Percentiles rank a stretch among this genome's conserved stretches.
These are phyloP conservation scores for Leccinum angustisporum DNA, from an alignment of 1,284 basidiomycete species.

Conservation along the genomic window DNA sequence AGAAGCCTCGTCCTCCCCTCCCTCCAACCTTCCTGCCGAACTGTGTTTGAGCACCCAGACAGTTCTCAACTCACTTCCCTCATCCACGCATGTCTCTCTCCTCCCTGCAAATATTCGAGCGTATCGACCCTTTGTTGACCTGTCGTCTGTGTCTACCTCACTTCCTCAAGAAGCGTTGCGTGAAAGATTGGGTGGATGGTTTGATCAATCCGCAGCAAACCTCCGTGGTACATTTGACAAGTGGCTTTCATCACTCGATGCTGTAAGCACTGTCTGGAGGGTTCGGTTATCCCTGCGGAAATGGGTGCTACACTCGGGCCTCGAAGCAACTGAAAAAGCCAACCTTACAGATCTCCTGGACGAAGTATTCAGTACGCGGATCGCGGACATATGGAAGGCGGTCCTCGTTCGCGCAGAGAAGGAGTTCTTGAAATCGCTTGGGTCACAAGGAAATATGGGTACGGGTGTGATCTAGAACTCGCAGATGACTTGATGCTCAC, in stretches of 20 bases:
- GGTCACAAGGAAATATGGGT: constrained; percentile 17
- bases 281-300: constrained; percentile 50
- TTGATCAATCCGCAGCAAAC: constrained; percentile 47
- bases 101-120: constrained; percentile 61
- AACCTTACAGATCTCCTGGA: constrained; percentile 49
- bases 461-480: constrained; percentile 6
- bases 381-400: constrained; percentile 56
- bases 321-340: constrained; percentile 45
- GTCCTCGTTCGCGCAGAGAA: constrained; percentile 43
- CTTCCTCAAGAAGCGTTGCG: constrained; percentile 44
- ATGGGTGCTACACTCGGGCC: constrained; percentile 44
- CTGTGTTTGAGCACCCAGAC: constrained; percentile 61
- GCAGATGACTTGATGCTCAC: constrained; percentile 9
- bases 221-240: constrained; percentile 45
- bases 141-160: constrained; percentile 52
- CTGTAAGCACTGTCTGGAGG: constrained; percentile 65
- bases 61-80: constrained; percentile 64
- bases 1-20: constrained; percentile 34
- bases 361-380: constrained; percentile 48
- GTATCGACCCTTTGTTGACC: constrained; percentile 75
- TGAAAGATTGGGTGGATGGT: constrained; percentile 59
- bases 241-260: constrained; percentile 60
- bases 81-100: constrained; percentile 67
- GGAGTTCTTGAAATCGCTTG: constrained; percentile 46
- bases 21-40: constrained; percentile 46